Evolutionary conservation across 2,329 filamentous ascomycete genomes (phyloP).

Genomic region (Niveomyces coronatus): DNA sequence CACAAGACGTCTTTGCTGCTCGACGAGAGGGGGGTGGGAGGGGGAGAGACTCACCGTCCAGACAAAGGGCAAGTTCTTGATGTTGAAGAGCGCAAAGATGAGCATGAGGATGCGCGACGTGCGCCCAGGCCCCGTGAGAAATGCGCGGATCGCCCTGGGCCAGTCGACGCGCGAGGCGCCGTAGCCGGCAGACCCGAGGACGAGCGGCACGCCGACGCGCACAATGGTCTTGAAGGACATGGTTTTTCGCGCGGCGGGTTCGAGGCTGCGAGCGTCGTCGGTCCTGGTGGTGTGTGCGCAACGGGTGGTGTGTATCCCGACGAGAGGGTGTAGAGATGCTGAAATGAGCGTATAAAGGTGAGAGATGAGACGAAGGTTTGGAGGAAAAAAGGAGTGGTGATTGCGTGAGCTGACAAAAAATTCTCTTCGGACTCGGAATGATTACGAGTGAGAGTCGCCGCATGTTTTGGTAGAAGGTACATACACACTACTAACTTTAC

Average conservation of each 20-base stretch:
- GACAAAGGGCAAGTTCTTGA: constrained; percentile 63
- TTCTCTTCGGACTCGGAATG: too few species aligned
- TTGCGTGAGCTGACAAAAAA: too few species aligned
- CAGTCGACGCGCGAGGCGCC: constrained; percentile 36
- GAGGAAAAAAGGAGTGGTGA: too few species aligned
- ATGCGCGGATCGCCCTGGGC: constrained; percentile 26
- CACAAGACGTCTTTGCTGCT: too few species aligned
- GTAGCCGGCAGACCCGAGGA: constrained; percentile 34
- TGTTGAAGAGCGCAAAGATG: constrained; percentile 50
- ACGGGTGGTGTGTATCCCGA: too few species aligned
- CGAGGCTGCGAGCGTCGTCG: constrained; percentile 1
- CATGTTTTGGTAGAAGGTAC: too few species aligned
- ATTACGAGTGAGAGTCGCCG: too few species aligned
- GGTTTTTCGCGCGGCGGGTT: constrained; percentile 17
- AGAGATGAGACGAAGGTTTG: too few species aligned
- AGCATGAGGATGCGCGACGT: constrained; percentile 42
- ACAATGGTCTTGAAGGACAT: constrained; percentile 22
- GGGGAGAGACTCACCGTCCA: constrained; percentile 57
- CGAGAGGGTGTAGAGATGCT: too few species aligned
- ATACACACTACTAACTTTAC: too few species aligned
- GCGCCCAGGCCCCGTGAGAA: constrained; percentile 44
- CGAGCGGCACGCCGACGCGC: constrained; percentile 33
- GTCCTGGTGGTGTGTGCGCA: too few species aligned
- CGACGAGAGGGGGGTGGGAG: not conserved
- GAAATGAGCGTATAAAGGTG: too few species aligned